Evolutionary conservation across 331 rosid species (phyloP).

Genomic region (Phaseolus coccineus): DNA sequence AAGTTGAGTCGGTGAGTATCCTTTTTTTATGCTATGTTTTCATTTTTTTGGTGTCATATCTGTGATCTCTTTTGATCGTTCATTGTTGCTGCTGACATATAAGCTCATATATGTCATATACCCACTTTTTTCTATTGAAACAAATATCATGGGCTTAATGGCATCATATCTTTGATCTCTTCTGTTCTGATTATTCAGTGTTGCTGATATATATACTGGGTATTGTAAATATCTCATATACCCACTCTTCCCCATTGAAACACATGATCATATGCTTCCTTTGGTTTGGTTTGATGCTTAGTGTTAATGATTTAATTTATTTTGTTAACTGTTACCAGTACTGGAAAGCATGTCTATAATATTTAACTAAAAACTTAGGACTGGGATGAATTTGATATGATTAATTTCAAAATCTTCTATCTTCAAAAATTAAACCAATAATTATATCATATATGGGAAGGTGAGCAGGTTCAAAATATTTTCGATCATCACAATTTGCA

Average conservation of each 20-base stretch:
- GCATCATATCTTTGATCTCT: background rate
- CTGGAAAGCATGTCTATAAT: slow-evolving; percentile 9
- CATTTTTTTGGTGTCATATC: slow-evolving; percentile 17
- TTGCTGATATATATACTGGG: slow-evolving; percentile 32
- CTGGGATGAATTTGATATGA: background rate
- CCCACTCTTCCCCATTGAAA: background rate
- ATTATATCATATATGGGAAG: background rate
- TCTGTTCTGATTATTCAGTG: slow-evolving; percentile 25
- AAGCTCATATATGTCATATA: slow-evolving; percentile 4
- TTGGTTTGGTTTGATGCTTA: slow-evolving; percentile 31
- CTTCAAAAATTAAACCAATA: background rate
- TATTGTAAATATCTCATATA: slow-evolving; percentile 26
- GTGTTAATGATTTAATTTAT: background rate
- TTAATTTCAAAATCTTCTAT: background rate
- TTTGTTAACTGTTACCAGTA: background rate
- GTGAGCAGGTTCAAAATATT: background rate
- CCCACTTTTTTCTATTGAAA: background rate
- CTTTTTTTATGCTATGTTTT: slow-evolving; percentile 24
- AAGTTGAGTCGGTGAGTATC: slow-evolving; percentile 83
- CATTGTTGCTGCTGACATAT: slow-evolving; percentile 31
- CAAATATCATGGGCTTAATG: background rate
- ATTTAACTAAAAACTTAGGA: slow-evolving; percentile 21
- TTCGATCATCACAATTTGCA: background rate
- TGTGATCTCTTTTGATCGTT: slow-evolving; percentile 24
- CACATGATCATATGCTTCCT: background rate